A percentile compares a stretch with the other conserved stretches of the same genome.
Conservation (phyloP, 2,329 filamentous ascomycete species). For the Pestalotiopsis sp. region DNA sequence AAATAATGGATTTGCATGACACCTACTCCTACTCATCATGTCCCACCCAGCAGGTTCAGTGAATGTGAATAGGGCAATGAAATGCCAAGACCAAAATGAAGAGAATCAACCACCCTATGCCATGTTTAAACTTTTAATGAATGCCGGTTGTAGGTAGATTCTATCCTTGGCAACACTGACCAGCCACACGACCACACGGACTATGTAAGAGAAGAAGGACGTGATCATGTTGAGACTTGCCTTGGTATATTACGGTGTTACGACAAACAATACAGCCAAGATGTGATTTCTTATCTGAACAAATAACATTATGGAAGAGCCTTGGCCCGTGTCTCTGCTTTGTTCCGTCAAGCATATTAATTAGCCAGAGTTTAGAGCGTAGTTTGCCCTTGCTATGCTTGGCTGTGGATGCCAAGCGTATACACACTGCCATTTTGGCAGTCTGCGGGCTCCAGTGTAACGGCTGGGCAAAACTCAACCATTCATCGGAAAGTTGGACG, state of each 20-base stretch:
- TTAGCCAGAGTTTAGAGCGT: no score
- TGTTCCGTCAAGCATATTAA: no score
- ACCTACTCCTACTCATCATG: constrained; percentile 24
- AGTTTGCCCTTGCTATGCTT: background rate
- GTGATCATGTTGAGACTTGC: no score
- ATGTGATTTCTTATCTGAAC: no score
- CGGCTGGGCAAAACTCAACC: background rate
- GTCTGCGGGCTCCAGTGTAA: background rate
- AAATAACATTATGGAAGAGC: no score
- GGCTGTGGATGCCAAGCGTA: background rate
- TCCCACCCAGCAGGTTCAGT: background rate
- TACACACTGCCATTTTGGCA: background rate
- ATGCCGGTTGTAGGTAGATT: background rate
- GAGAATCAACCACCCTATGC: background rate
- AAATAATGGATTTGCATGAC: constrained; percentile 36
- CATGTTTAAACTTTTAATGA: background rate
- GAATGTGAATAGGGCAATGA: constrained; percentile 1
- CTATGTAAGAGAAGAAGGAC: no score
- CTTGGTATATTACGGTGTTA: no score
- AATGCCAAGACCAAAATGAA: background rate
- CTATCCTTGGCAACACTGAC: no score
- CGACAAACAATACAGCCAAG: background rate
- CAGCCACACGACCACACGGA: no score
- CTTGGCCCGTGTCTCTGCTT: no score
- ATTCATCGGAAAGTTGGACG: background rate